Evolutionary conservation across 1,284 basidiomycete genomes (phyloP).

Genomic region (Peniophora sp.): DNA sequence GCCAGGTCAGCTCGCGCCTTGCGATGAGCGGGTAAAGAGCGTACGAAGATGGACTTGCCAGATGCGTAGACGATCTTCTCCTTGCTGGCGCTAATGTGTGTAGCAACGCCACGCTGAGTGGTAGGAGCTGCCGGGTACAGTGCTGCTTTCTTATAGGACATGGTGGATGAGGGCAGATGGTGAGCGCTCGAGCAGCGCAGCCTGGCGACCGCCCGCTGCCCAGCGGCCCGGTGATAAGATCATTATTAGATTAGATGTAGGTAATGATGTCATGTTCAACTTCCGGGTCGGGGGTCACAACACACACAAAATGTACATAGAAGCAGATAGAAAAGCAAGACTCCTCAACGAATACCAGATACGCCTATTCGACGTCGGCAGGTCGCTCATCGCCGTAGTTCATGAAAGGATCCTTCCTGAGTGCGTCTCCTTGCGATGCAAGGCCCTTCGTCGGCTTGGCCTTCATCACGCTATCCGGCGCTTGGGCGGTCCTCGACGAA

Average conservation of each 20-base stretch:
- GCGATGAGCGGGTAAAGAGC: neutral
- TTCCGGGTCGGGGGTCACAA: neutral
- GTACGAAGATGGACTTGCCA: constrained; percentile 74
- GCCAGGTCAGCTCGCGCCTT: constrained; percentile 1
- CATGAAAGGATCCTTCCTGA: constrained; percentile 71
- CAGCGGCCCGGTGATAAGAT: neutral
- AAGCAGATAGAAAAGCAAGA: neutral
- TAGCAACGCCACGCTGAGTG: constrained; percentile 67
- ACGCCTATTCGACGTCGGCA: constrained; percentile 7
- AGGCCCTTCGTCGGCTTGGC: constrained; percentile 36
- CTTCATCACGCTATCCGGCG: constrained; percentile 54
- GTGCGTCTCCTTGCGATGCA: constrained; percentile 60
- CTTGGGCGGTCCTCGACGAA: constrained; percentile 14
- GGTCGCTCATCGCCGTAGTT: constrained; percentile 40
- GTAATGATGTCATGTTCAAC: neutral
- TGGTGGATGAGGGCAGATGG: constrained; percentile 16
- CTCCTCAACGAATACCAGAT: neutral
- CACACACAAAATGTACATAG: neutral
- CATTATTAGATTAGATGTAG: neutral
- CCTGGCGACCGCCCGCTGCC: neutral
- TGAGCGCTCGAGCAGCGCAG: neutral
- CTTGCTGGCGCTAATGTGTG: constrained; percentile 79
- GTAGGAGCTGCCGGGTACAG: constrained; percentile 72
- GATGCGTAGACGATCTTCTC: constrained; percentile 85
- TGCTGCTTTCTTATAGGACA: constrained; percentile 51